These are phyloP conservation scores for Telfairia occidentalis DNA, from an alignment of 331 rosid genomes.

Conservation along the genomic window DNA sequence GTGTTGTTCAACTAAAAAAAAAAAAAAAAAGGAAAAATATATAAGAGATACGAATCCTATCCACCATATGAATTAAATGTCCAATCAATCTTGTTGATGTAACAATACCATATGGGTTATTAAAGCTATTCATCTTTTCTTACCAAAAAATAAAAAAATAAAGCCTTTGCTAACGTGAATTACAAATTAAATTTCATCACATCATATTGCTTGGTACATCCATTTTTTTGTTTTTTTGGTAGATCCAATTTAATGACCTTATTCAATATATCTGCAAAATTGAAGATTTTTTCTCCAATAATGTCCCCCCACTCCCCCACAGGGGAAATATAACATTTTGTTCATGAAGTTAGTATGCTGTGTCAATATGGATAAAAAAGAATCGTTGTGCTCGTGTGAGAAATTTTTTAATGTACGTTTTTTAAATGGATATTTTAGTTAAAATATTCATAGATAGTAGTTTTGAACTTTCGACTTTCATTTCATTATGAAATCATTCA, in stretches of 20 bases:
- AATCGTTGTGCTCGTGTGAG: background rate
- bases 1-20: too few species aligned
- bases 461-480: background rate
- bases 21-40: background rate
- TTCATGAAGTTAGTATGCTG: background rate
- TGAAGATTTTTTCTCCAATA: background rate
- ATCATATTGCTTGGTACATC: background rate
- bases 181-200: background rate
- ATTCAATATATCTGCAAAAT: background rate
- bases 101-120: background rate
- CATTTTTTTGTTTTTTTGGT: too few species aligned
- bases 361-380: background rate
- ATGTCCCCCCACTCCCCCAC: background rate
- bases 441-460: background rate
- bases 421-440: background rate
- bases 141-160: too few species aligned
- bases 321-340: background rate
- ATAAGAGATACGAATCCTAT: background rate
- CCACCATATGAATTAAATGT: background rate
- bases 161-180: background rate
- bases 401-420: background rate
- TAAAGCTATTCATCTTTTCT: background rate
- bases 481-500: too few species aligned
- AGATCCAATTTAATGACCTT: background rate
- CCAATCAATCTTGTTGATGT: background rate